Percentiles rank a stretch among this genome's conserved stretches.
Conservation (phyloP, 2,329 filamentous ascomycete species). For the Colletotrichum higginsianum region DNA sequence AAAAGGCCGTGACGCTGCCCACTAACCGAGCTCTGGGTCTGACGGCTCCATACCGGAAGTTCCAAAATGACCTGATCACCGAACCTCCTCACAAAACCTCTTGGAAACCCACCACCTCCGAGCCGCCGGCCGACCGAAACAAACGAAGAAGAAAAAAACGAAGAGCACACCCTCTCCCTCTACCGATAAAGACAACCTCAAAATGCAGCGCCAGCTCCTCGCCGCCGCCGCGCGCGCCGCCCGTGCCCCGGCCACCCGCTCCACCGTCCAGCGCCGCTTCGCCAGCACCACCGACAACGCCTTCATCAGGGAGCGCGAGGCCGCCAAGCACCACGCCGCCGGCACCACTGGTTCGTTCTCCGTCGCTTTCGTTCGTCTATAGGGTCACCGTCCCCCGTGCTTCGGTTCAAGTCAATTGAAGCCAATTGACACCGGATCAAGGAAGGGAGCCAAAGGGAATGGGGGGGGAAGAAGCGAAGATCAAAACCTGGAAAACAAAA, state of each 20-base stretch:
- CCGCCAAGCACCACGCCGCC: conserved; percentile 91
- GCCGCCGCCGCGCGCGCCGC: conserved; percentile 75
- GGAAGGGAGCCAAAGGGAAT: background rate
- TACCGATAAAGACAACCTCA: conserved; percentile 47
- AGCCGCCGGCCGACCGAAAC: conserved; percentile 30
- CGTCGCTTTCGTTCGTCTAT: background rate
- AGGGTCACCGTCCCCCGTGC: background rate
- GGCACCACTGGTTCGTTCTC: conserved; percentile 81
- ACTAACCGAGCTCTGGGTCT: conserved; percentile 42
- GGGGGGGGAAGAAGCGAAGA: background rate
- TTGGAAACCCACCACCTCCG: conserved; percentile 16
- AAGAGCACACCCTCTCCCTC: conserved; percentile 26
- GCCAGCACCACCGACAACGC: conserved; percentile 85
- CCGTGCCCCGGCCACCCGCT: conserved; percentile 67
- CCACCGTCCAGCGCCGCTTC: conserved; percentile 78
- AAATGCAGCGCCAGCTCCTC: conserved; percentile 76
- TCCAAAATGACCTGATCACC: conserved; percentile 46
- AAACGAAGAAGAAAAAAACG: background rate
- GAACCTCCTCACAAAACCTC: conserved; percentile 33
- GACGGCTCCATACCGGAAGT: conserved; percentile 21
- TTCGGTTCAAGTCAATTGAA: conserved; percentile 19
- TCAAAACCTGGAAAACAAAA: conserved; percentile 1
- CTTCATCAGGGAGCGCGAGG: conserved; percentile 92
- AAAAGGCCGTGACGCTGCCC: conserved; percentile 33
- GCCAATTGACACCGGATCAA: conserved; percentile 10